Conservation (phyloP, 2,329 filamentous ascomycete species). For the Fusarium begoniae region DNA sequence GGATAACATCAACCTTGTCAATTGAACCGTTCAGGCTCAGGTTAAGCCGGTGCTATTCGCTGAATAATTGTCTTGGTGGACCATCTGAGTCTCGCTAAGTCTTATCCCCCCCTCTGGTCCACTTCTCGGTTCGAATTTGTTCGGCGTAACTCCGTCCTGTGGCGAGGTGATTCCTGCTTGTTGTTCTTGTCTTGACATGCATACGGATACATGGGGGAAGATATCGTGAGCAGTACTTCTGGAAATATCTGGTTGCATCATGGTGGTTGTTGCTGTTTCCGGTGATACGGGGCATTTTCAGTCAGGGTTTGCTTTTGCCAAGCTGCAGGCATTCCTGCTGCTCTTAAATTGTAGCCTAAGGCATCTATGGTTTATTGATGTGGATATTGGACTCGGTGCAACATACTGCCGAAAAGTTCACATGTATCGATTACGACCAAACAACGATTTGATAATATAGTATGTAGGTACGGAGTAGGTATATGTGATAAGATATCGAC, state of each 20-base stretch:
- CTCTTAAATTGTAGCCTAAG: not conserved
- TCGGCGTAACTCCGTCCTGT: slow-evolving; percentile 32
- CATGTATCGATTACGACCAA: not conserved
- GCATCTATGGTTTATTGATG: not conserved
- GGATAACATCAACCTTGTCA: slow-evolving; percentile 20
- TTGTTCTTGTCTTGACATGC: not conserved
- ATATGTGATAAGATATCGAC: not conserved
- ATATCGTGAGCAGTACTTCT: slow-evolving; percentile 20
- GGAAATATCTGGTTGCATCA: slow-evolving; percentile 19
- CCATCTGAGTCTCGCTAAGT: slow-evolving; percentile 4
- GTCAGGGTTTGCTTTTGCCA: not conserved
- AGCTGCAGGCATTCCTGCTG: not conserved
- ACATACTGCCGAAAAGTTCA: not conserved
- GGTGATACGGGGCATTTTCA: not conserved
- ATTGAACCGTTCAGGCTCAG: not conserved
- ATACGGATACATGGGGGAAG: slow-evolving; percentile 3
- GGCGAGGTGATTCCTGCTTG: not conserved
- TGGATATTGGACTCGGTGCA: not conserved
- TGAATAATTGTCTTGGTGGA: not conserved
- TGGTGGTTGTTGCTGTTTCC: slow-evolving; percentile 27
- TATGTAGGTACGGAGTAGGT: not conserved
- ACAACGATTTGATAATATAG: not conserved
- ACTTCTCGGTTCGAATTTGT: not conserved
- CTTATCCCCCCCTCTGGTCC: not conserved
- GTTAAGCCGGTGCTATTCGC: slow-evolving; percentile 3